Evolutionary conservation across 257 asterid species (phyloP).

Genomic region (Solanum chaucha): DNA sequence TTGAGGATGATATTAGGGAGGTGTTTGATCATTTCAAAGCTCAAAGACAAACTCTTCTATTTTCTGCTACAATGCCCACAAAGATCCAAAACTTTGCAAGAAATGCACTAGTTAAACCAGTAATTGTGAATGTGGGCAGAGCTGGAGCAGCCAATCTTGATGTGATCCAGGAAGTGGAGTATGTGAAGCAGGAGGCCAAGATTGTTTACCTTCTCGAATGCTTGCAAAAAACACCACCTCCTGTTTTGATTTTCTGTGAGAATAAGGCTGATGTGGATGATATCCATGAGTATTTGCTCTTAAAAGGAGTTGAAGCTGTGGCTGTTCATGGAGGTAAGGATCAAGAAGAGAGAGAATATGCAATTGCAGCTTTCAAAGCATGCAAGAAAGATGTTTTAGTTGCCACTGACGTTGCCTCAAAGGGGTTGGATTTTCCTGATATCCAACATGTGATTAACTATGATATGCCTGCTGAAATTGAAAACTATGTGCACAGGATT

Average conservation of each 20-base stretch:
- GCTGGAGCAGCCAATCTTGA: conserved; percentile 91
- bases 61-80: conserved; percentile 89
- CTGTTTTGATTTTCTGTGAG: conserved; percentile 70
- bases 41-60: conserved; percentile 82
- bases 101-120: conserved; percentile 76
- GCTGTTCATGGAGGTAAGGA: conserved; percentile 81
- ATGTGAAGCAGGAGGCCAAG: conserved; percentile 81
- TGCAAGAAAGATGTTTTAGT: conserved; percentile 77
- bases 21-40: conserved; percentile 88
- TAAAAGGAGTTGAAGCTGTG: conserved; percentile 82
- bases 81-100: conserved; percentile 78
- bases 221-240: conserved; percentile 76
- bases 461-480: conserved; percentile 88
- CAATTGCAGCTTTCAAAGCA: conserved; percentile 68
- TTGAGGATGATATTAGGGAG: conserved; percentile 86
- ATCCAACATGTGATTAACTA: conserved; percentile 79
- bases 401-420: conserved; percentile 84
- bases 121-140: conserved; percentile 75
- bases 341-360: conserved; percentile 76
- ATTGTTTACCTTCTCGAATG: conserved; percentile 78
- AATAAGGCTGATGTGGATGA: conserved; percentile 78
- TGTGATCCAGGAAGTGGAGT: conserved; percentile 80
- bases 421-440: conserved; percentile 81
- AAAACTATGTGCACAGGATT: conserved; percentile 76
- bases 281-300: conserved; percentile 66